phyloP scores from a whole-genome alignment of 768 basidiomycete genomes.

The Boletales sp. region DNA sequence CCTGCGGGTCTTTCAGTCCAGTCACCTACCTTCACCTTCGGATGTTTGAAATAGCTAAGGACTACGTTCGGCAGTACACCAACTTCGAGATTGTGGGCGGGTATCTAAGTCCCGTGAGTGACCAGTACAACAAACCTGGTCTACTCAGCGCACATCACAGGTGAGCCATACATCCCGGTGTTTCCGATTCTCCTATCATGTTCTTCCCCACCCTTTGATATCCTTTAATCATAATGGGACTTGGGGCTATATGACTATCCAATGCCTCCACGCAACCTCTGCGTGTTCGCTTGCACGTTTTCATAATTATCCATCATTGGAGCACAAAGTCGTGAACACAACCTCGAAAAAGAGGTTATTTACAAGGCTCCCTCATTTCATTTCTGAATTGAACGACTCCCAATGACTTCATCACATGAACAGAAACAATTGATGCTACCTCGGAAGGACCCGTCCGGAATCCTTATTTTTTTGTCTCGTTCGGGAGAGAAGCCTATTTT shows the following conservation, averaged over 20 bases:
- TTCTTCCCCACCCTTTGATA: not conserved
- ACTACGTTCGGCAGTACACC: constrained; percentile 89
- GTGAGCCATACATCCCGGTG: constrained; percentile 45
- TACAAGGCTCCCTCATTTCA: not conserved
- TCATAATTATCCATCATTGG: not conserved
- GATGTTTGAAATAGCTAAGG: constrained; percentile 99
- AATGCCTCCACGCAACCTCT: constrained; percentile 4
- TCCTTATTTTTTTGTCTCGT: not conserved
- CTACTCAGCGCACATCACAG: constrained; percentile 83
- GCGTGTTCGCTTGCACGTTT: constrained; percentile 1
- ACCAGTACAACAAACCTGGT: constrained; percentile 95
- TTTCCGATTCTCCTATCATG: not conserved
- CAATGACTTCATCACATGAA: too few species aligned
- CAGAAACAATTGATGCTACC: too few species aligned
- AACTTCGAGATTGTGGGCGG: constrained; percentile 92
- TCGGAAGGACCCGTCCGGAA: not conserved
- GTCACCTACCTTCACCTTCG: constrained; percentile 95
- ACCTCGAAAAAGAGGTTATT: constrained; percentile 3
- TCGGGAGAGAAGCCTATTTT: constrained; percentile 18
- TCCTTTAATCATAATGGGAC: constrained; percentile 1
- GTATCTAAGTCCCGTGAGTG: constrained; percentile 94
- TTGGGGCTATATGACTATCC: constrained; percentile 10
- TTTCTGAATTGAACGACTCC: too few species aligned
- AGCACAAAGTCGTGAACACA: not conserved
- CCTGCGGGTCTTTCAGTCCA: constrained; percentile 97